phyloP scores from a whole-genome alignment of 495 filamentous ascomycete genomes.

The Rostrohypoxylon terebratum region DNA sequence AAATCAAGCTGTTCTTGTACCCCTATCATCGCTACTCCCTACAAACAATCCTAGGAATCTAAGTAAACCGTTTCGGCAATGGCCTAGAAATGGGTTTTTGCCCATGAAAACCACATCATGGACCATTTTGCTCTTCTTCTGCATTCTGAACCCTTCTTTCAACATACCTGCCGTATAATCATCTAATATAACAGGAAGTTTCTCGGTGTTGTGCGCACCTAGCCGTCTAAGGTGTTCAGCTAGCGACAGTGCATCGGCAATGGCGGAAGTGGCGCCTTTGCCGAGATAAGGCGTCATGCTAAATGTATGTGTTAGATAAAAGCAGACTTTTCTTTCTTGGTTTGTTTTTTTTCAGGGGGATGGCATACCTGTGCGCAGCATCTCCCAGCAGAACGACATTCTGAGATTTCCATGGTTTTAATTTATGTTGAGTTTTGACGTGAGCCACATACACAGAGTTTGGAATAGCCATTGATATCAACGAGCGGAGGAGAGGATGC shows the following conservation, averaged over 20 bases:
- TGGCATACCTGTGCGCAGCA: background rate
- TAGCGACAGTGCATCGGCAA: constrained; percentile 3
- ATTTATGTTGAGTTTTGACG: background rate
- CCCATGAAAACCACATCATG: constrained; percentile 8
- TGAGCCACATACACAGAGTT: constrained; percentile 6
- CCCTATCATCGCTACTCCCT: constrained; percentile 1
- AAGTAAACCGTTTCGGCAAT: constrained; percentile 7
- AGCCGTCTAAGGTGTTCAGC: background rate
- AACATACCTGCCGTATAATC: constrained; percentile 2
- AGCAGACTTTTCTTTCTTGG: background rate
- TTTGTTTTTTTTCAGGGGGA: no score
- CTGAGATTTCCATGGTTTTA: background rate
- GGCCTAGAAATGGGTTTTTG: background rate
- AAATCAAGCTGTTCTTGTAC: constrained; percentile 7
- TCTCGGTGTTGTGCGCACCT: background rate
- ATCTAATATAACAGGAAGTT: background rate
- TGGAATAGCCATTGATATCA: constrained; percentile 9
- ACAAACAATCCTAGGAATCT: background rate
- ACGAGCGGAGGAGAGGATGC: constrained; percentile 9
- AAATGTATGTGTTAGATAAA: background rate
- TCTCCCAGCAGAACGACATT: background rate
- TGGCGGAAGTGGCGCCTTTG: background rate
- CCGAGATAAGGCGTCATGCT: constrained; percentile 10
- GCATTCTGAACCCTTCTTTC: background rate
- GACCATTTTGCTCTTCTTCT: constrained; percentile 11